Evolutionary conservation across 306 rosid genomes (phyloP).

Genomic region (Clitoria ternatea): DNA sequence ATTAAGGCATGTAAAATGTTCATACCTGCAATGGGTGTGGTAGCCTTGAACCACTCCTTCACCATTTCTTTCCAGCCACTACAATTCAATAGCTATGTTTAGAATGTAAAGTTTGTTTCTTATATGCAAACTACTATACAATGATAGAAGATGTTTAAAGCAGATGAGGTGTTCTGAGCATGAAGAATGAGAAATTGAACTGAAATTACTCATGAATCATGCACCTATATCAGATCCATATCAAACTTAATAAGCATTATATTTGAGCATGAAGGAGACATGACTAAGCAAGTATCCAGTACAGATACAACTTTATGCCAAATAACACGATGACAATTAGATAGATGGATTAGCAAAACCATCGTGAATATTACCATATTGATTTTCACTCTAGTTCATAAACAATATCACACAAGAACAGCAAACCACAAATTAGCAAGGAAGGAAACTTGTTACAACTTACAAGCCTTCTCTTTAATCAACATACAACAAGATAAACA

Average conservation of each 20-base stretch:
- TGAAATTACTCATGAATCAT: not conserved
- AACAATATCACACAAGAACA: not conserved
- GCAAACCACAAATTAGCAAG: not conserved
- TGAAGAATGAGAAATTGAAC: not conserved
- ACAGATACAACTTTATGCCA: not conserved
- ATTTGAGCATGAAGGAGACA: not conserved
- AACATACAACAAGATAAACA: not conserved
- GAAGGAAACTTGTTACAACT: not conserved
- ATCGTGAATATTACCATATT: not conserved
- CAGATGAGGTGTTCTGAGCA: not conserved
- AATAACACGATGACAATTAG: not conserved
- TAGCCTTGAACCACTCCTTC: slow-evolving; percentile 65
- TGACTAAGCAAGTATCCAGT: not conserved
- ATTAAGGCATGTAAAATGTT: not conserved
- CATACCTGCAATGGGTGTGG: slow-evolving; percentile 38
- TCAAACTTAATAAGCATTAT: not conserved
- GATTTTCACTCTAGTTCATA: not conserved
- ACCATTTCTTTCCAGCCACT: slow-evolving; percentile 75
- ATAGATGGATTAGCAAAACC: not conserved
- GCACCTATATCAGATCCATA: slow-evolving; percentile 4
- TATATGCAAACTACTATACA: not conserved
- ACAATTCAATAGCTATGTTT: slow-evolving; percentile 27
- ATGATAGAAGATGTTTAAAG: not conserved
- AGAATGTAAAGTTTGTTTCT: slow-evolving; percentile 1
- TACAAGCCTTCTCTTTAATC: not conserved